Evolutionary conservation across 192 early-diverging fungal species (phyloP).

Genomic region (Cetraspora pellucida): DNA sequence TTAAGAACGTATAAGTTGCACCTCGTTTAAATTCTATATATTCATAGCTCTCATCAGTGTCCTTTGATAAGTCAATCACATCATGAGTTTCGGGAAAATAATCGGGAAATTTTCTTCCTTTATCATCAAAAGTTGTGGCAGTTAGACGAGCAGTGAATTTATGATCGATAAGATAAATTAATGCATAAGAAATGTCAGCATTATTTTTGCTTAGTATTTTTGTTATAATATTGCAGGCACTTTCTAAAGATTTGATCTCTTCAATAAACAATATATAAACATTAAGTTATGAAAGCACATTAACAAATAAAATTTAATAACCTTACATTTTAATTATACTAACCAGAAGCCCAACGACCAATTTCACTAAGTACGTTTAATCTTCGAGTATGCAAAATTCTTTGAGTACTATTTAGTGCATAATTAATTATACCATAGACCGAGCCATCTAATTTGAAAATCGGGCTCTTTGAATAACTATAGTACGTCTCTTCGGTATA

Average conservation of each 20-base stretch:
- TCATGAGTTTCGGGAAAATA: not conserved
- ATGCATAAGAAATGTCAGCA: slow-evolving; percentile 8
- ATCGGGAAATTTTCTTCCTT: slow-evolving; percentile 15
- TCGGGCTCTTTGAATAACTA: slow-evolving; percentile 37
- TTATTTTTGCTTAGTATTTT: not conserved
- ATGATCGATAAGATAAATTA: slow-evolving; percentile 4
- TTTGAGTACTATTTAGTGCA: slow-evolving; percentile 41
- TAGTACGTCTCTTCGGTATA: too few relatives aligned
- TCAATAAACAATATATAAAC: too few relatives aligned
- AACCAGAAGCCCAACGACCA: slow-evolving; percentile 36
- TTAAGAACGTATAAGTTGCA: not conserved
- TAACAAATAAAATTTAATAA: not conserved
- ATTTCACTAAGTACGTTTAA: slow-evolving; percentile 40
- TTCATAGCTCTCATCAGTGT: not conserved
- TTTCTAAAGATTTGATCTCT: too few relatives aligned
- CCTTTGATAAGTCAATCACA: not conserved
- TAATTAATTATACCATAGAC: slow-evolving; percentile 36
- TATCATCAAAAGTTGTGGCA: slow-evolving; percentile 21
- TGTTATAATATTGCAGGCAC: too few relatives aligned
- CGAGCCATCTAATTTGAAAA: slow-evolving; percentile 38
- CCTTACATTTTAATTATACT: not conserved
- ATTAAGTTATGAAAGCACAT: too few relatives aligned
- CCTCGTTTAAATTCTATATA: not conserved
- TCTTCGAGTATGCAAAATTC: slow-evolving; percentile 39
- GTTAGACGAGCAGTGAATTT: not conserved